A percentile compares a stretch with the other conserved stretches of the same genome.
These are phyloP conservation scores for Monosporascus sp. DNA, from an alignment of 2,329 filamentous ascomycete species.

Conservation along the genomic window DNA sequence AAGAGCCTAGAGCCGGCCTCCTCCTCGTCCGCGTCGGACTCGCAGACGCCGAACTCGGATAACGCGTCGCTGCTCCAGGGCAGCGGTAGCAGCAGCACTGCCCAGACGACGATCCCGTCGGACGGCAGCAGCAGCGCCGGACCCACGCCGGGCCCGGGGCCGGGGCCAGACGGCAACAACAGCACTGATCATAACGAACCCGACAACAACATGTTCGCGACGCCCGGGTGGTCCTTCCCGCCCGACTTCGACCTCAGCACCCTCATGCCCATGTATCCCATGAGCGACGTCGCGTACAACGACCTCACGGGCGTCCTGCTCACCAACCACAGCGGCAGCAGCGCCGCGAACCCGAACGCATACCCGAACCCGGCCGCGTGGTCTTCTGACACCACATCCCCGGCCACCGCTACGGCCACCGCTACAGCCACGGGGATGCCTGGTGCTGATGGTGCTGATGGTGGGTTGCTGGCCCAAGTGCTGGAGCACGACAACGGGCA, in stretches of 20 bases:
- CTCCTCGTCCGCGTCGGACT: slow-evolving; percentile 7
- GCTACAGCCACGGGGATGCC: background rate
- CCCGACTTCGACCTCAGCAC: slow-evolving; percentile 42
- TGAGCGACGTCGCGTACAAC: slow-evolving; percentile 52
- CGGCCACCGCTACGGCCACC: background rate
- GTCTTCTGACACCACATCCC: background rate
- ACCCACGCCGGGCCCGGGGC: slow-evolving; percentile 13
- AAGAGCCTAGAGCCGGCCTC: background rate
- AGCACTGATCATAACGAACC: background rate
- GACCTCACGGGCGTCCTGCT: slow-evolving; percentile 40
- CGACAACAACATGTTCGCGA: slow-evolving; percentile 8
- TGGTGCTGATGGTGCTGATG: background rate
- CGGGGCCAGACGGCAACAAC: slow-evolving; percentile 4
- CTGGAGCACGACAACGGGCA: slow-evolving; percentile 1
- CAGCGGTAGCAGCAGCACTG: background rate
- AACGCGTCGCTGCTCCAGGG: background rate
- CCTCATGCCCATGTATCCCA: slow-evolving; percentile 51
- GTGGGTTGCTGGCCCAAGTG: background rate
- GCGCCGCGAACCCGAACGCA: background rate
- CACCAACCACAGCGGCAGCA: background rate
- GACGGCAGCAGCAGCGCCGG: slow-evolving; percentile 8
- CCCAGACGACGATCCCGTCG: slow-evolving; percentile 1
- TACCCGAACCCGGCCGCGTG: background rate
- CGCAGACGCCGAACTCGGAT: slow-evolving; percentile 3
- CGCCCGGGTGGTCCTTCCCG: slow-evolving; percentile 35